Evolutionary conservation across 768 basidiomycete genomes (phyloP), one percentile per base, ranked within the genome.

Genomic region (Hydnum rufescens): DNA sequence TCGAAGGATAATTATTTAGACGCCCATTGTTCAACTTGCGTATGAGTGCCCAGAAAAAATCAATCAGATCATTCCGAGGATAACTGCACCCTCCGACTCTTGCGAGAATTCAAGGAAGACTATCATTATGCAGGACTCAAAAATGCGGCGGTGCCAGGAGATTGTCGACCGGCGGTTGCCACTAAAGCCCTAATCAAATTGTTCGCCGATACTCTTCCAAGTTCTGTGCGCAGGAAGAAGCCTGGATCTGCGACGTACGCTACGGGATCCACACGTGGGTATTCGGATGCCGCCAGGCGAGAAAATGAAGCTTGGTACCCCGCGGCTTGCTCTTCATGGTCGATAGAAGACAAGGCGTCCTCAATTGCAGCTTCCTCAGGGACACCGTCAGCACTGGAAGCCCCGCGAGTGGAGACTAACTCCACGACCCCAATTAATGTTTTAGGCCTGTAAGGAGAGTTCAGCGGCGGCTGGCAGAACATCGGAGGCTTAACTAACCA

Each of bases 291-390:
- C 0, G 89, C 92, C 18, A 96, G 73, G 32, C 82, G 76, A 50
- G 89, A 89, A 67, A 92, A 97, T 3, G 88, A 84, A 0, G 88
- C 86, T 61, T 97, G 95, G 65, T 96, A 96, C 1, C 89, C 86
- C 4, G 82, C 81, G 1, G 74, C 73, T 62, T 85, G 82, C 61
- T 96, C 92, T 61, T 96, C 93, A 55, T 78, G 79, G 62, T 96
- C 93, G 44, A 95, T 77, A 51, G 75, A 76, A 1, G 83, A 84
- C 32, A 86, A 61, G 0, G 75, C 76, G 0, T 70, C 68, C 43
- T 75, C 67, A 4, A 70, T 63, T 46, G 78, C 75, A n/a, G 77
- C 68, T 3, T 60, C 65, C 0, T 56, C 57, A 3, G 54, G 60
- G 1, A 54, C 57, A n/a, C n/a, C n/a, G 29, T 59, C 57, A n/a